phyloP scores from a whole-genome alignment of 495 filamentous ascomycete genomes.

The Apiosordaria backusii region DNA sequence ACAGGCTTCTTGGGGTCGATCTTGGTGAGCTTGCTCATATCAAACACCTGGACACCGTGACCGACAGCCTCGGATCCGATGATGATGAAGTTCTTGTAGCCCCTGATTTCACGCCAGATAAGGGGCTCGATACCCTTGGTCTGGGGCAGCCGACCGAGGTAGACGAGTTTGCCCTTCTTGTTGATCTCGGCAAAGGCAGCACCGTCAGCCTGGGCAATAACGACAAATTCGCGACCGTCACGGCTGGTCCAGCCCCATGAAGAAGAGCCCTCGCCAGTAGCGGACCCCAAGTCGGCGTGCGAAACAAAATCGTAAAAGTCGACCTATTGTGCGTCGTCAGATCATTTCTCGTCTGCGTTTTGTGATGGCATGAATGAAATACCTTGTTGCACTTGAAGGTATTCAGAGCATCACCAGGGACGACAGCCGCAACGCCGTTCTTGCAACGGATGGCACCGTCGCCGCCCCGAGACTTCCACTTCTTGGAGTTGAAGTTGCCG shows the following conservation, averaged over 20 bases:
- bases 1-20: constrained; percentile 25
- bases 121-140: constrained; percentile 34
- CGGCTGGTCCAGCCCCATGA: constrained; percentile 55
- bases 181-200: constrained; percentile 55
- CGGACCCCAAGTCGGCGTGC: constrained; percentile 50
- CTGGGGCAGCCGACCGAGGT: constrained; percentile 55
- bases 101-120: constrained; percentile 52
- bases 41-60: constrained; percentile 52
- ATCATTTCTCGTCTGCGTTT: neutral
- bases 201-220: constrained; percentile 55
- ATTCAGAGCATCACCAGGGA: constrained; percentile 40
- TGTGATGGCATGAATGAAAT: neutral
- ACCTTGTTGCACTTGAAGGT: constrained; percentile 53
- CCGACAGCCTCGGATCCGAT: constrained; percentile 48
- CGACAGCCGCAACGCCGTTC: constrained; percentile 45
- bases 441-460: constrained; percentile 35
- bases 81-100: constrained; percentile 42
- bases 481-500: neutral
- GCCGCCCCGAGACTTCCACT: constrained; percentile 33
- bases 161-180: constrained; percentile 47
- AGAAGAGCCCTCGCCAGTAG: constrained; percentile 37
- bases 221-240: constrained; percentile 57
- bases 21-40: constrained; percentile 41
- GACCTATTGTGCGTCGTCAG: constrained; percentile 12
- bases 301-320: constrained; percentile 54